Evolutionary conservation across 805 yeast genomes (phyloP).

Genomic region (Tetrapisispora iriomotensis): DNA sequence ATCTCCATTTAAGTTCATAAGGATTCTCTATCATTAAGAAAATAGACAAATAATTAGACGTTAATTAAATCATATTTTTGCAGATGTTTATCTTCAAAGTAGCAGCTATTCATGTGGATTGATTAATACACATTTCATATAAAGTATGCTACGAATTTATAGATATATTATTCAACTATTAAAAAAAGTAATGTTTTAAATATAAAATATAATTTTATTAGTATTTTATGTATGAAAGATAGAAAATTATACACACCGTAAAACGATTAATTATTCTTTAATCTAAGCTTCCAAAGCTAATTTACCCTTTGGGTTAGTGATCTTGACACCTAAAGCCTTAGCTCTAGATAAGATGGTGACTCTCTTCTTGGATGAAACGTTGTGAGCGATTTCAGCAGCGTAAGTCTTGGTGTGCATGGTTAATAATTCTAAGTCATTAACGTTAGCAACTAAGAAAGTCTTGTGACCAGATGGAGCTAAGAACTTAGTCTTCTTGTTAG

Average conservation of each 20-base stretch:
- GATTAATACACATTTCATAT: too few species aligned
- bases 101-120: too few species aligned
- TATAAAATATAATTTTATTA: slow-evolving; percentile 4
- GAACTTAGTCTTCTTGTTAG: slow-evolving; percentile 97
- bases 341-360: slow-evolving; percentile 93
- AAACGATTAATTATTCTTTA: slow-evolving; percentile 4
- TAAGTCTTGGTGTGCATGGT: slow-evolving; percentile 95
- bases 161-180: too few species aligned
- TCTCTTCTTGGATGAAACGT: slow-evolving; percentile 97
- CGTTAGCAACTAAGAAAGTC: slow-evolving; percentile 87
- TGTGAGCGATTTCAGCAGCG: slow-evolving; percentile 99
- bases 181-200: not conserved
- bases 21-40: too few species aligned
- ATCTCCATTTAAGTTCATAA: too few species aligned
- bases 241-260: slow-evolving; percentile 5
- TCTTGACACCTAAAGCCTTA: slow-evolving; percentile 96
- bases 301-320: slow-evolving; percentile 99
- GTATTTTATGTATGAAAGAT: slow-evolving; percentile 5
- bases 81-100: too few species aligned
- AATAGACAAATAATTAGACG: too few species aligned
- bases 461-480: slow-evolving; percentile 97
- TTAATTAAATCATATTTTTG: too few species aligned
- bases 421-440: slow-evolving; percentile 87
- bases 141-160: too few species aligned
- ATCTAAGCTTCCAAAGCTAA: slow-evolving; percentile 91